These are phyloP conservation scores for grape (Vitis vinifera) DNA, from an alignment of 164 flowering plant species.

Conservation along the genomic window ASM3070453v1 NC_081823.1:1086501-1087000, in stretches of 20 bases:
- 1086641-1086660: slow-evolving; percentile 75
- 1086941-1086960: no score
- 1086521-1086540: slow-evolving; percentile 73
- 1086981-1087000: no score
- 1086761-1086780: background rate
- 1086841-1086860: no score
- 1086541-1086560: slow-evolving; percentile 75
- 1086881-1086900: no score
- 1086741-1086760: slow-evolving; percentile 15
- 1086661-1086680: slow-evolving; percentile 72
- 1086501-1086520: slow-evolving; percentile 64
- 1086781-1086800: background rate
- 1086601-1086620: slow-evolving; percentile 73
- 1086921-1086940: no score
- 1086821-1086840: no score
- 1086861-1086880: no score
- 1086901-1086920: no score
- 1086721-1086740: slow-evolving; percentile 74
- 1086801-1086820: no score
- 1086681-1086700: slow-evolving; percentile 72
- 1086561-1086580: slow-evolving; percentile 73
- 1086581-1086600: slow-evolving; percentile 76
- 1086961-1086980: no score
- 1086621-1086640: slow-evolving; percentile 85
- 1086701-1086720: slow-evolving; percentile 73